Percentiles rank a stretch among this genome's conserved stretches.
Conservation (phyloP, 768 basidiomycete species). For the Lactarius indigo region DNA sequence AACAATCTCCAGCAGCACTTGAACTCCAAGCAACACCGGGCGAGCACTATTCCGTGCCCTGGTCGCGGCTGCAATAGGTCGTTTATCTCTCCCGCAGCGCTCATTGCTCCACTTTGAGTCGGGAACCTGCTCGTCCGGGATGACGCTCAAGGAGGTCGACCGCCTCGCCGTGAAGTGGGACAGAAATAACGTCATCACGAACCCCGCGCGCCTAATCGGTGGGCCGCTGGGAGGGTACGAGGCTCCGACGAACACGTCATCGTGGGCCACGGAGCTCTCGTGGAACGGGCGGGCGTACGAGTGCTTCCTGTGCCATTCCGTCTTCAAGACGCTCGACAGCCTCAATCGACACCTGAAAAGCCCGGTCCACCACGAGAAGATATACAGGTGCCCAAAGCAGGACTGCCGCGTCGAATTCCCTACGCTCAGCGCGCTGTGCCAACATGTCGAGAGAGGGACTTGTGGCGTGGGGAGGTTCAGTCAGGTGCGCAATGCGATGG, state of each 20-base stretch:
- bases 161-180: constrained; percentile 6
- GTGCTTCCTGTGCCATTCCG: constrained; percentile 57
- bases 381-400: constrained; percentile 14
- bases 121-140: constrained; percentile 52
- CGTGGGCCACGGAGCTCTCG: constrained; percentile 37
- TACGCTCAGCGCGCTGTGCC: constrained; percentile 14
- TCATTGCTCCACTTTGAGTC: constrained; percentile 63
- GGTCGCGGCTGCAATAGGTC: constrained; percentile 40
- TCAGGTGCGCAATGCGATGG: constrained; percentile 13
- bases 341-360: constrained; percentile 66
- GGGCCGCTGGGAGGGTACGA: background rate
- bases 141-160: constrained; percentile 34
- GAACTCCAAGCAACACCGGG: constrained; percentile 49
- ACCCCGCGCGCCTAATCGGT: background rate
- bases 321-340: constrained; percentile 38
- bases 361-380: constrained; percentile 33
- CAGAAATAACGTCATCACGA: constrained; percentile 7
- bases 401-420: constrained; percentile 11
- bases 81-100: constrained; percentile 53
- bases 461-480: constrained; percentile 16
- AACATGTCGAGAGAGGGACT: constrained; percentile 15
- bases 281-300: constrained; percentile 50
- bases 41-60: constrained; percentile 37
- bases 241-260: background rate
- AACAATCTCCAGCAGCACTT: constrained; percentile 47